Base-by-base conservation (phyloP, 208 protist species). In the Leishmania martiniquensis region DNA sequence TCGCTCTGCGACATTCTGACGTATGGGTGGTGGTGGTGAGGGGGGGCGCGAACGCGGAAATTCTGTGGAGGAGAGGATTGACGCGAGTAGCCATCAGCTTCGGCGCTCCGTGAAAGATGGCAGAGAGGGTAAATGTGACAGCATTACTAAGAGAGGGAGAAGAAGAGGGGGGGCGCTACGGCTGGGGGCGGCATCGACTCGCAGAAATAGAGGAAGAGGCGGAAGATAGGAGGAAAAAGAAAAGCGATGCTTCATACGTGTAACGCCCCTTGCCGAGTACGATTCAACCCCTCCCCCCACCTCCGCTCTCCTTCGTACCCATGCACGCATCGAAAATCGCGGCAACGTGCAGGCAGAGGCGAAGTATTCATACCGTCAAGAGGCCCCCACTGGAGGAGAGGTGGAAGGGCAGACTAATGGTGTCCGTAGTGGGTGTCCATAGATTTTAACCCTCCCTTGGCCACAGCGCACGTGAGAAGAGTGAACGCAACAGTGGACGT, bases 211-310 rank as follows among this genome's bases (percentile, higher is more conserved):
- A 4, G 47, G 39, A 22, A 15, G 1, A 68, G 0, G 15, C 20
- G 20, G 4, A 49, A 55, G n/a, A 57, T n/a, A n/a, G n/a, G n/a
- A 74, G 70, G 37, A 66, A 72, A 34, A 55, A 70, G 6, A 73
- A 51, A 76, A 45, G n/a, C 6, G 34, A 69, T 47, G 65, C 2
- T 29, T 15, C 22, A 17, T 15, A 39, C 15, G 13, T 37, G 17
- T 57, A 57, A 7, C 22, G 4, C 22, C 22, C 52, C 22, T 10
- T 57, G 15, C 22, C 52, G 12, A n/a, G 10, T 25, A 57, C 22
- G 47, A 57, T 4, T 10, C 6, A 25, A 22, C n/a, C n/a, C n/a
- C n/a, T n/a, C n/a, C n/a, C n/a, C n/a, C n/a, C n/a, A 29, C 22
- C 22, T 57, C 52, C 22, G 22, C 52, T 57, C 52, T 57, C 52